These are phyloP conservation scores for Xylaria cubensis DNA, from an alignment of 495 filamentous ascomycete genomes.

Conservation along the genomic window DNA sequence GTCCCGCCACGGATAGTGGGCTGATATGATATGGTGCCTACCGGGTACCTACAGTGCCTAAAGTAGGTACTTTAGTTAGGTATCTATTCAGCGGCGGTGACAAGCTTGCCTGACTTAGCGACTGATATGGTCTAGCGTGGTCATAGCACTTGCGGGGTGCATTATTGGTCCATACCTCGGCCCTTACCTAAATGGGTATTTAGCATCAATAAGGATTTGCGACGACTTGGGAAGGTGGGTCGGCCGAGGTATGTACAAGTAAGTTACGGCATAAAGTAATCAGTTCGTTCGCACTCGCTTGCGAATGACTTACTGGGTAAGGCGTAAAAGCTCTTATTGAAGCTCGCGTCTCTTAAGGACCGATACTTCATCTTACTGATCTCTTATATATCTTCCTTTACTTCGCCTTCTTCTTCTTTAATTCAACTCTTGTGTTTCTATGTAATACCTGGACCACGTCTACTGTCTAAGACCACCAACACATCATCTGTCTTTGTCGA, in stretches of 20 bases:
- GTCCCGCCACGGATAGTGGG: neutral
- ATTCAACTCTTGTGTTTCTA: neutral
- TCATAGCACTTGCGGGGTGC: conserved; percentile 20
- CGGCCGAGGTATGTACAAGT: conserved; percentile 22
- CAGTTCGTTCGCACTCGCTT: conserved; percentile 18
- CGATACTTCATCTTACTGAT: neutral
- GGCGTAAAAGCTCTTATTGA: neutral
- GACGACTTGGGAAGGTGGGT: conserved; percentile 14
- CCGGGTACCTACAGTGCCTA: too few relatives aligned
- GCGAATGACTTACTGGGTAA: neutral
- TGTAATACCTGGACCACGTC: neutral
- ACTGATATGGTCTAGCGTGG: neutral
- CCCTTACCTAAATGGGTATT: neutral
- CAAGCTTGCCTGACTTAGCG: neutral
- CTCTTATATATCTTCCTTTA: conserved; percentile 4
- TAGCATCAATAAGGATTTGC: neutral
- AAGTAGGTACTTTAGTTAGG: too few relatives aligned
- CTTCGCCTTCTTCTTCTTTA: neutral
- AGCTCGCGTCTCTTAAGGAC: conserved; percentile 1
- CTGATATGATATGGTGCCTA: neutral
- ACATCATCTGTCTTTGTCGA: conserved; percentile 5
- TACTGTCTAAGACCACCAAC: conserved; percentile 1
- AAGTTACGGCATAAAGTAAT: conserved; percentile 5
- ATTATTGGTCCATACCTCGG: conserved; percentile 13
- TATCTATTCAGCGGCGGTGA: neutral